Conservation (phyloP, 176 grass and related monocot species). For the Otatea glauca region DNA sequence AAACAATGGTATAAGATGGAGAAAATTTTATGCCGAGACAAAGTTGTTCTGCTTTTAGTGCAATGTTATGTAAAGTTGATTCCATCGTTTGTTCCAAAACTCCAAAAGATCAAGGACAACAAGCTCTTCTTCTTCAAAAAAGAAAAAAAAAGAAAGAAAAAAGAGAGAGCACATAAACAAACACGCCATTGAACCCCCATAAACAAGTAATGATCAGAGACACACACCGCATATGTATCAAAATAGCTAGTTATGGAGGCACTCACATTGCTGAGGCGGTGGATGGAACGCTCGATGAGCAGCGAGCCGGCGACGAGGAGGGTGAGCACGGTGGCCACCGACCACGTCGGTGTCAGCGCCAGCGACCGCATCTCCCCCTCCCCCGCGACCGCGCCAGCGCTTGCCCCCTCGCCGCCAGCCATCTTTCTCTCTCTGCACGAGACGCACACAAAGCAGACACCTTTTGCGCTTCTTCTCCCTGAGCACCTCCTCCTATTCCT, state of each 20-base stretch:
- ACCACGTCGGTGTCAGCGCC: slow-evolving; percentile 95
- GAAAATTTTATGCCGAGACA: background rate
- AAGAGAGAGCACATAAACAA: background rate
- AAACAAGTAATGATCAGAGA: slow-evolving; percentile 13
- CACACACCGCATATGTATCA: background rate
- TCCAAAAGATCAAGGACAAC: background rate
- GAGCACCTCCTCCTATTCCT: slow-evolving; percentile 14
- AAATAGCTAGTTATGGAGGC: too few species aligned
- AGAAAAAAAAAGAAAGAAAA: background rate
- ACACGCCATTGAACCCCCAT: background rate
- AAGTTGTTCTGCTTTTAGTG: background rate
- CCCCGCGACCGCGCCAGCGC: background rate
- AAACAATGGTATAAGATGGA: background rate
- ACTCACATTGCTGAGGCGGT: slow-evolving; percentile 85
- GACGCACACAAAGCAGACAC: background rate
- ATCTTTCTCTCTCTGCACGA: slow-evolving; percentile 29
- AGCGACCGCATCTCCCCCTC: slow-evolving; percentile 68
- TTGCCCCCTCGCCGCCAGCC: slow-evolving; percentile 36
- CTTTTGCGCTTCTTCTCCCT: slow-evolving; percentile 8
- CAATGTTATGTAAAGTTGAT: too few species aligned
- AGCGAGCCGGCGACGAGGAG: slow-evolving; percentile 86
- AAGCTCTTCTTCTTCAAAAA: background rate
- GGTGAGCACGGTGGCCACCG: slow-evolving; percentile 88
- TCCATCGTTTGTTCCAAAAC: background rate
- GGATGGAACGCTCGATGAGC: slow-evolving; percentile 93